Percentiles rank a stretch among this genome's conserved stretches.
Evolutionary conservation across 1,284 basidiomycete species (phyloP).

Genomic region (Phellopilus nigrolimitatus): DNA sequence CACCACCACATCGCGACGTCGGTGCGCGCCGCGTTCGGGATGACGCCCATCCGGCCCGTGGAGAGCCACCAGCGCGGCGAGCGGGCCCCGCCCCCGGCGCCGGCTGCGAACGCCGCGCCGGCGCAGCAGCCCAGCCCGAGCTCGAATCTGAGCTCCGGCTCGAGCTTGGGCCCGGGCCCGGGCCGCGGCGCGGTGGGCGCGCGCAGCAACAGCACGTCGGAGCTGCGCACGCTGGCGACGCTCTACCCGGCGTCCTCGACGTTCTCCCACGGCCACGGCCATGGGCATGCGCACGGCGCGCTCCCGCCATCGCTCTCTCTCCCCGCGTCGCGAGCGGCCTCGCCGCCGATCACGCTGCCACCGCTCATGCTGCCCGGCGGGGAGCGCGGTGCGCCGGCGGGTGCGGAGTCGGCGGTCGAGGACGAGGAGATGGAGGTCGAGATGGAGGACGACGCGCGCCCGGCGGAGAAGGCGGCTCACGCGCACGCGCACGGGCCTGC

Average conservation of each 20-base stretch:
- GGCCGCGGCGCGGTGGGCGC: background rate
- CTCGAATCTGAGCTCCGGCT: background rate
- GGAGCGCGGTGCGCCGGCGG: conserved; percentile 26
- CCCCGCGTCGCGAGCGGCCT: conserved; percentile 53
- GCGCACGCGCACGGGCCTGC: conserved; percentile 21
- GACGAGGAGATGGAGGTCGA: conserved; percentile 16
- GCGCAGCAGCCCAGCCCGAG: background rate
- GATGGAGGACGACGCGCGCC: conserved; percentile 23
- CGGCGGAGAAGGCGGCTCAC: conserved; percentile 14
- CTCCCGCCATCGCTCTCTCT: conserved; percentile 30
- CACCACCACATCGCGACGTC: conserved; percentile 73
- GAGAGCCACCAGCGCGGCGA: conserved; percentile 28
- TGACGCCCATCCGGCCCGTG: conserved; percentile 72
- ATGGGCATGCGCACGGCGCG: conserved; percentile 18
- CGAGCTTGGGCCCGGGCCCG: background rate
- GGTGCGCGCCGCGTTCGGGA: conserved; percentile 80
- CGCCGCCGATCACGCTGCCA: conserved; percentile 66
- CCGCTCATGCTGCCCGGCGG: conserved; percentile 46
- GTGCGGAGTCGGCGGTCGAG: conserved; percentile 23
- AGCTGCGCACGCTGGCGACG: conserved; percentile 10
- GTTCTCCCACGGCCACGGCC: conserved; percentile 26
- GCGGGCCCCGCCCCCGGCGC: conserved; percentile 29
- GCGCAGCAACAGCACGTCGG: conserved; percentile 18
- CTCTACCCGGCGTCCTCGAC: conserved; percentile 8
- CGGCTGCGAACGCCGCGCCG: background rate